These are phyloP conservation scores for Oryza nivara DNA, from an alignment of 176 grass and related monocot species.

Conservation along the genomic window DNA sequence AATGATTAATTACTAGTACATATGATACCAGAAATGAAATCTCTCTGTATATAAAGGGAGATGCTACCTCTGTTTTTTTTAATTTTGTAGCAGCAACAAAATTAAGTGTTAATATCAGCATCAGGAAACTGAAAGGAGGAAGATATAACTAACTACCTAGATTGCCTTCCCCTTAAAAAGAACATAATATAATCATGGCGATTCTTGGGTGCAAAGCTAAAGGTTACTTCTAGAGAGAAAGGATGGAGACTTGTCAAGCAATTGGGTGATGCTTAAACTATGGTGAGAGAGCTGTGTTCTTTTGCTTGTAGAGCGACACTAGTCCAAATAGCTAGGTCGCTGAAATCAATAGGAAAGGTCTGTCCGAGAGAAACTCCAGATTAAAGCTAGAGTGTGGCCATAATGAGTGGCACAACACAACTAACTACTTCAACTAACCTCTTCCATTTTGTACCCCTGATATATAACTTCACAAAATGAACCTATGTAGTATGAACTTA, in stretches of 20 bases:
- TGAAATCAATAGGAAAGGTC: background rate
- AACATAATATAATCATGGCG: constrained; percentile 35
- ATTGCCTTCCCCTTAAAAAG: background rate
- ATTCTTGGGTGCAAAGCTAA: constrained; percentile 41
- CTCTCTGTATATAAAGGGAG: too few relatives aligned
- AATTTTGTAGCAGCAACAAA: background rate
- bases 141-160: constrained; percentile 3
- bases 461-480: background rate
- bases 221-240: constrained; percentile 29
- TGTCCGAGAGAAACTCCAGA: background rate
- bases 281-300: background rate
- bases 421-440: constrained; percentile 3
- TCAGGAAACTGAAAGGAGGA: background rate
- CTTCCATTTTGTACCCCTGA: background rate
- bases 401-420: background rate
- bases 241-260: constrained; percentile 35
- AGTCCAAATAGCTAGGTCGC: constrained; percentile 16
- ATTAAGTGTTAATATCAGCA: background rate
- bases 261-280: constrained; percentile 28
- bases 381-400: background rate
- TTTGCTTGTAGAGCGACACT: constrained; percentile 4
- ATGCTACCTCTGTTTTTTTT: too few relatives aligned
- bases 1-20: too few relatives aligned
- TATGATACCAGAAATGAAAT: too few relatives aligned
- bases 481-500: too few relatives aligned